Evolutionary conservation across 2,329 filamentous ascomycete genomes (phyloP), one percentile per base, ranked within the genome.

Genomic region (Trichoderma sp.): DNA sequence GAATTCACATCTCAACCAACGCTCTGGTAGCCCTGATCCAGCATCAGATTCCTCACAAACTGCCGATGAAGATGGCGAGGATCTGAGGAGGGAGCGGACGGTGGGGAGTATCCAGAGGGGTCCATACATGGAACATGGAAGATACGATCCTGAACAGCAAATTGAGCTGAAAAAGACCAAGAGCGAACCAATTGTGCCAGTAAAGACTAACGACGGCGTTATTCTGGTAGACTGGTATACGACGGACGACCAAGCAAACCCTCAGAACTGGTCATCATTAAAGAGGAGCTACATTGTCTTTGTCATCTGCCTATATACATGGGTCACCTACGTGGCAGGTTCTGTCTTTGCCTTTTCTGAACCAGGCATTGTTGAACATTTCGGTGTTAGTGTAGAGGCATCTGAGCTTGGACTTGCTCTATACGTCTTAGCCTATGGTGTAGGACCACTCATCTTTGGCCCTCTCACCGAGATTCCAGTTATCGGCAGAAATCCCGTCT

Each of bases 141-240:
- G 64, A 58, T 39, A 30, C 50, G 64, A 58, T 23, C 17, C 50
- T 57, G 64, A 67, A 67, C 64, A 57, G 23, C 64, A 57, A 57
- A 53, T 39, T 5, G 50, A 57, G 32, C 53, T 67, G 32, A 55
- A 67, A 30, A 17, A 8, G 17, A 58, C 50, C n/a, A 58, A 67
- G 11, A 67, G 64, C 12, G 32, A 13, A 8, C 50, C 50, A 6
- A 67, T 67, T 43, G 64, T n/a, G 4, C 55, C 66, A 11, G 12
- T 36, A 4, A 66, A 72, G 50, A 71, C 71, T 6, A 63, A 62
- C 26, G 67, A 71, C 28, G 67, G 71, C 5, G n/a, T 72, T 13
- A 59, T 72, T 6, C 50, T 72, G 4, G 68, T 72, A 13, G 71
- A 71, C 28, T 71, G 71, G 71, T 71, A 71, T 39, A 68, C 61